A percentile compares a stretch with the other conserved stretches of the same genome.
Conservation (phyloP, 2,329 filamentous ascomycete genomes). For the Sclerotinia glacialis region DNA sequence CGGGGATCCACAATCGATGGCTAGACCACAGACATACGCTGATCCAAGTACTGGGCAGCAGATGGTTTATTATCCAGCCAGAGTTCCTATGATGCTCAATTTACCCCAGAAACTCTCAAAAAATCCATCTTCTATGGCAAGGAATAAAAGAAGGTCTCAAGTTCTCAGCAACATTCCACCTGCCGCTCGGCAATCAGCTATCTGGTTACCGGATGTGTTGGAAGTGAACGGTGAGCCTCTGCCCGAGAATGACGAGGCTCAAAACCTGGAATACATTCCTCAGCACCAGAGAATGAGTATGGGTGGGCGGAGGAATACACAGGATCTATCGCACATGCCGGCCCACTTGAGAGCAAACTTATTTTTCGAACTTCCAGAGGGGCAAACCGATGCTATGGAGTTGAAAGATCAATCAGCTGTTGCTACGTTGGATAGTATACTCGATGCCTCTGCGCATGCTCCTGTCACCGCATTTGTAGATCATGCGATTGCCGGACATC, state of each 20-base stretch:
- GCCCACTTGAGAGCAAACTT: slow-evolving; percentile 85
- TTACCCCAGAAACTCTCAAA: slow-evolving; percentile 84
- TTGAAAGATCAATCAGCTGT: slow-evolving; percentile 78
- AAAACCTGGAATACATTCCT: slow-evolving; percentile 37
- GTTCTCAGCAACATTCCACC: slow-evolving; percentile 62
- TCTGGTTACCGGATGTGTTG: slow-evolving; percentile 40
- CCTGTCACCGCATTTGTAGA: slow-evolving; percentile 91
- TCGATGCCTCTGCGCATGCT: slow-evolving; percentile 83
- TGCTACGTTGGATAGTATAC: slow-evolving; percentile 83
- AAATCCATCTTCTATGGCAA: slow-evolving; percentile 59
- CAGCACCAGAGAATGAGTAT: slow-evolving; percentile 39
- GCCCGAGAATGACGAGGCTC: slow-evolving; percentile 30
- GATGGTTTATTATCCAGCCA: slow-evolving; percentile 95
- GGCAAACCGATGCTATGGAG: slow-evolving; percentile 51
- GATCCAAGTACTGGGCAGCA: slow-evolving; percentile 66
- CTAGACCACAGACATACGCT: slow-evolving; percentile 55
- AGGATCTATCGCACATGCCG: slow-evolving; percentile 58
- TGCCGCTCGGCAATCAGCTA: slow-evolving; percentile 43
- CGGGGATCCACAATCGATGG: slow-evolving; percentile 33
- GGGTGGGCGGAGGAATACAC: slow-evolving; percentile 37
- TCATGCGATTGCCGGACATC: slow-evolving; percentile 74
- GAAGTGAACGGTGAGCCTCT: slow-evolving; percentile 31
- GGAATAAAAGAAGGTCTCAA: slow-evolving; percentile 71
- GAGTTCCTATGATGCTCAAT: slow-evolving; percentile 90
- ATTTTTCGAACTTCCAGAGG: slow-evolving; percentile 74